Evolutionary conservation across 345 rosid species (phyloP), one percentile per base, ranked within the genome.

Genomic region (Acer campestre): DNA sequence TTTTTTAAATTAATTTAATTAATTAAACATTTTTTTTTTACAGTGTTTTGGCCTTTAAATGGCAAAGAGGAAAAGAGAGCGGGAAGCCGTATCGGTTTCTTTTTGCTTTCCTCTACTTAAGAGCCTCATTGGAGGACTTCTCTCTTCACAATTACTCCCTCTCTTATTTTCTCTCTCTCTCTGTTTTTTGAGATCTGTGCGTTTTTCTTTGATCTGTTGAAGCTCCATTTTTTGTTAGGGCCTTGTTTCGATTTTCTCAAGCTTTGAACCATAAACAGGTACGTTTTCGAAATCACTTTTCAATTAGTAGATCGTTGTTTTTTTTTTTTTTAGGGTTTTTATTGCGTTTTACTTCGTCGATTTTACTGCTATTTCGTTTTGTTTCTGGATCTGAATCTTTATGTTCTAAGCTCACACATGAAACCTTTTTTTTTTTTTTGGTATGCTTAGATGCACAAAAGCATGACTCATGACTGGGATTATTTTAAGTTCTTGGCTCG

Each of bases 141-240:
- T 23, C 46, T 74, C 31, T 38, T 77, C 55, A 76, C 64, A 22
- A 29, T 38, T 46, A 68, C 42, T 53, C 70, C 70, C 40, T 29
- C 40, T 35, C 44, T 25, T n/a, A 8, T 44, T 2, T 12, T 56
- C 56, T 18, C 56, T 42, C 68, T 49, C 62, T 31, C 22, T 42
- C 49, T 58, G 73, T 71, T 53, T 53, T 69, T 85, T 64, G 81
- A 84, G 92, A 87, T 85, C 90, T 75, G 83, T 53, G 85, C 70
- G 14, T 66, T 35, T 35, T 25, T 25, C 64, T 70, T 40, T 67
- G 31, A 69, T 77, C 49, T 70, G 70, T 69, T 10, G 53, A 68
- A 53, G 35, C 74, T 65, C 71, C 75, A 53, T 73, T 58, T 49
- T 58, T 49, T 14, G 49, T 49, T 61, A 16, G 56, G 56, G 46